Evolutionary conservation across 2,329 filamentous ascomycete species (phyloP), one percentile per base, ranked within the genome.

Genomic region (Monilinia fructicola): DNA sequence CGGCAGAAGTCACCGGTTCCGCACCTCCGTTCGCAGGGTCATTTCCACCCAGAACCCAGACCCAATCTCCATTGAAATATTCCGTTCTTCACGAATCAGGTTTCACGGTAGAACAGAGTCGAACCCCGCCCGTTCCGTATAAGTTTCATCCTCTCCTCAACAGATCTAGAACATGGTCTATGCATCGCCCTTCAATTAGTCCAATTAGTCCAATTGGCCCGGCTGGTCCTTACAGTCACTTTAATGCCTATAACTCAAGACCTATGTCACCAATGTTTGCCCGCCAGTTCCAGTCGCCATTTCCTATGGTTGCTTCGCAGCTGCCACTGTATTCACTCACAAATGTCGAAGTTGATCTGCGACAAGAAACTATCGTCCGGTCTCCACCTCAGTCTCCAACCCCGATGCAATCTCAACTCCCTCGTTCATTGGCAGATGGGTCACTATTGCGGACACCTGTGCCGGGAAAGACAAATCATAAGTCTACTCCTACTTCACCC

Each of bases 31-130:
- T 61, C 21, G 14, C n/a, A 50, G 4, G 38, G 31, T 31, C n/a
- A 50, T 9, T 50, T 14, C 44, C n/a, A 38, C 58, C 44, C 26
- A 16, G 28, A 50, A 14, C 12, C 26, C 28, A 38, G 5, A 26
- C 7, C n/a, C 14, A n/a, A 50, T 26, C 58, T 40, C 44, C 9
- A 26, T 40, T 61, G 44, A 61, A 61, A 26, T 50, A 50, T 50
- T 61, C 58, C 5, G n/a, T 40, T 61, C 16, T 61, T 26, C 56
- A 60, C 16, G 44, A 52, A 3, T 44, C 44, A 40, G 58, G 58
- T 21, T 61, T 61, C 6, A 50, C 40, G 44, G 58, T 61, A 50
- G 44, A 61, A 38, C 58, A 61, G 21, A 18, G 44, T 18, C 58
- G 58, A 16, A 23, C n/a, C 18, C n/a, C n/a, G 3, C 10, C n/a